Evolutionary conservation across 208 protist species (phyloP).

Genomic region (Leishmania turanica): DNA sequence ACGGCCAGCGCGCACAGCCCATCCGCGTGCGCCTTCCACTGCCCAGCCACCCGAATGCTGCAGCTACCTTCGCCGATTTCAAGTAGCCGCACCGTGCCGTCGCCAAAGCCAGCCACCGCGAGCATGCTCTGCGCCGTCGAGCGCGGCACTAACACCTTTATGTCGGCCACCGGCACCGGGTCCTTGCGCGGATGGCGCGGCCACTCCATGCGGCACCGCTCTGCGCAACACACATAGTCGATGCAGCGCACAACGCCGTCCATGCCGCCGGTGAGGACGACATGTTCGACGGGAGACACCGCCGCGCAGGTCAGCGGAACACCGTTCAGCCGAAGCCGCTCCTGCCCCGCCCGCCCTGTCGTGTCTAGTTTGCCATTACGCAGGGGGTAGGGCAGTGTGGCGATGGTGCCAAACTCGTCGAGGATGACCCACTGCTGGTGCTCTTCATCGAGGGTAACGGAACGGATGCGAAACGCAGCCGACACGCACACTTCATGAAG

Average conservation of each 20-base stretch:
- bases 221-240: constrained; percentile 82
- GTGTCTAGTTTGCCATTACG: neutral
- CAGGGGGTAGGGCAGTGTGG: constrained; percentile 36
- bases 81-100: constrained; percentile 89
- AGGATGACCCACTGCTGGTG: constrained; percentile 83
- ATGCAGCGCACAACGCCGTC: constrained; percentile 93
- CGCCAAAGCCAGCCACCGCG: constrained; percentile 79
- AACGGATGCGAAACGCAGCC: constrained; percentile 55
- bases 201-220: constrained; percentile 40
- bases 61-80: constrained; percentile 20
- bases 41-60: constrained; percentile 25
- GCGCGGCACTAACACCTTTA: constrained; percentile 19
- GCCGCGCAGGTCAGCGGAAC: constrained; percentile 83
- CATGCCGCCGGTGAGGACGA: constrained; percentile 85
- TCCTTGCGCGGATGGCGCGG: constrained; percentile 3
- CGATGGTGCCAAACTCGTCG: constrained; percentile 66
- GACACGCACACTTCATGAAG: constrained; percentile 74
- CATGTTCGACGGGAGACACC: constrained; percentile 78
- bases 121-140: constrained; percentile 28
- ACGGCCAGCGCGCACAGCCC: constrained; percentile 68
- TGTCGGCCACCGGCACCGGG: constrained; percentile 16
- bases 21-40: constrained; percentile 76
- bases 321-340: constrained; percentile 84
- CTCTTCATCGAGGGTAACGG: constrained; percentile 51
- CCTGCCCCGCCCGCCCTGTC: neutral